Percentiles rank a stretch among this genome's conserved stretches.
Conservation (phyloP, 768 basidiomycete genomes). For the Lactarius trivialis region DNA sequence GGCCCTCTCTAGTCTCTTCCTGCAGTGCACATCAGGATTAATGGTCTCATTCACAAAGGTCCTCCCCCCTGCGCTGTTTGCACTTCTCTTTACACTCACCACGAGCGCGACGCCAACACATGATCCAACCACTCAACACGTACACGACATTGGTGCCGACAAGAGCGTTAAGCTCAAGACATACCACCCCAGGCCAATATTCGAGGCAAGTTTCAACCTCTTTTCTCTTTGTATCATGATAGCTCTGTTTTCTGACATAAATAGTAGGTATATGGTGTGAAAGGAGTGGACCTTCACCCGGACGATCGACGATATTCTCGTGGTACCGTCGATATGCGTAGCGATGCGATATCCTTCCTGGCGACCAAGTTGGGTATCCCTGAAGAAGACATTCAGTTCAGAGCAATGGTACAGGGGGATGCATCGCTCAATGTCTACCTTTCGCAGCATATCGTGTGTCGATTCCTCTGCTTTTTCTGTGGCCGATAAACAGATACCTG, state of each 20-base stretch:
- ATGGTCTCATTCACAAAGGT: slow-evolving; percentile 23
- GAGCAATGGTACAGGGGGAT: slow-evolving; percentile 21
- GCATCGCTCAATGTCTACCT: slow-evolving; percentile 23
- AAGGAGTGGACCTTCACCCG: slow-evolving; percentile 25
- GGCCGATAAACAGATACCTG: background rate
- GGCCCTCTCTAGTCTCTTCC: background rate
- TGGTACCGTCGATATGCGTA: slow-evolving; percentile 20
- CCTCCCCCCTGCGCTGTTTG: slow-evolving; percentile 24
- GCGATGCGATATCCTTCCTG: slow-evolving; percentile 25
- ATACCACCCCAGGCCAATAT: slow-evolving; percentile 28
- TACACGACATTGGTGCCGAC: slow-evolving; percentile 21
- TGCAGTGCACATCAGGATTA: background rate
- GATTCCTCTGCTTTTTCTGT: background rate
- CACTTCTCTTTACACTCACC: slow-evolving; percentile 22
- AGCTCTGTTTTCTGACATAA: background rate
- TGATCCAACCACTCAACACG: slow-evolving; percentile 25
- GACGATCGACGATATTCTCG: slow-evolving; percentile 12
- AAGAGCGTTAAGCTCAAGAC: slow-evolving; percentile 20
- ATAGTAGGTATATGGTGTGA: slow-evolving; percentile 24
- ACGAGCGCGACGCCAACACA: slow-evolving; percentile 22
- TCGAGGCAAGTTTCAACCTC: slow-evolving; percentile 22
- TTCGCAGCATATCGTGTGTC: slow-evolving; percentile 24
- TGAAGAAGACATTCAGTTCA: slow-evolving; percentile 16
- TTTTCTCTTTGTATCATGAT: background rate
- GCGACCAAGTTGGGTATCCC: slow-evolving; percentile 23